phyloP scores from a whole-genome alignment of 1,284 basidiomycete species.

The Rhodotorula sp. region DNA sequence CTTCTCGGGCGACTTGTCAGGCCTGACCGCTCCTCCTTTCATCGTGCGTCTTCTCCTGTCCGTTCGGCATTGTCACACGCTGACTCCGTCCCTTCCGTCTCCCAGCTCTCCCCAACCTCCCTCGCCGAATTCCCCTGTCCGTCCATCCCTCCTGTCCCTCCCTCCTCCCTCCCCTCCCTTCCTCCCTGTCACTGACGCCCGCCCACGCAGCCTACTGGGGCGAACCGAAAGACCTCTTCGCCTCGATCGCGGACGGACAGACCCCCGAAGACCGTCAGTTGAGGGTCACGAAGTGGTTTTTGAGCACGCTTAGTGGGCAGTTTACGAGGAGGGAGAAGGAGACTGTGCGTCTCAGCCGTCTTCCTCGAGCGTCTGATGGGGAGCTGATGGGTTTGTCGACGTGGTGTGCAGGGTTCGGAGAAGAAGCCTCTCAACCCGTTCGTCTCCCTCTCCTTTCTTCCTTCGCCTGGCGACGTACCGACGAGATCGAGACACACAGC shows the following conservation, averaged over 20 bases:
- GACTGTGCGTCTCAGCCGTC: constrained; percentile 25
- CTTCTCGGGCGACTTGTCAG: constrained; percentile 74
- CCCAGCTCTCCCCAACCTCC: constrained; percentile 50
- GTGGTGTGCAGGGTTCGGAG: constrained; percentile 66
- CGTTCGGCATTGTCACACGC: constrained; percentile 57
- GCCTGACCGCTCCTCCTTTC: constrained; percentile 80
- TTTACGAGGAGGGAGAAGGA: constrained; percentile 44
- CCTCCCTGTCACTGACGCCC: no score
- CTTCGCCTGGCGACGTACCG: constrained; percentile 15
- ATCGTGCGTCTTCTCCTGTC: constrained; percentile 43
- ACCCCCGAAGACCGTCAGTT: constrained; percentile 69
- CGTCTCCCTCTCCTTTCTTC: background rate
- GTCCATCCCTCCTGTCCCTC: background rate
- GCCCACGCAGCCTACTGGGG: constrained; percentile 18
- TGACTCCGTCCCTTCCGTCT: no score
- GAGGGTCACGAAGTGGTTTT: constrained; percentile 84
- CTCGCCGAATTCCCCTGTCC: constrained; percentile 66
- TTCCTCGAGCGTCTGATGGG: background rate
- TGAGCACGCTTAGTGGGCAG: constrained; percentile 54
- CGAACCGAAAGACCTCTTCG: constrained; percentile 42
- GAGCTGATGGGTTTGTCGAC: background rate
- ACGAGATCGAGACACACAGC: background rate
- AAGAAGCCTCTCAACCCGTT: constrained; percentile 65
- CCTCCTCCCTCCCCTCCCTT: constrained; percentile 60
- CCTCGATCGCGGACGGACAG: constrained; percentile 72